Conservation (phyloP, 352 stramenopile genomes). For the Phytophthora rubi region DNA sequence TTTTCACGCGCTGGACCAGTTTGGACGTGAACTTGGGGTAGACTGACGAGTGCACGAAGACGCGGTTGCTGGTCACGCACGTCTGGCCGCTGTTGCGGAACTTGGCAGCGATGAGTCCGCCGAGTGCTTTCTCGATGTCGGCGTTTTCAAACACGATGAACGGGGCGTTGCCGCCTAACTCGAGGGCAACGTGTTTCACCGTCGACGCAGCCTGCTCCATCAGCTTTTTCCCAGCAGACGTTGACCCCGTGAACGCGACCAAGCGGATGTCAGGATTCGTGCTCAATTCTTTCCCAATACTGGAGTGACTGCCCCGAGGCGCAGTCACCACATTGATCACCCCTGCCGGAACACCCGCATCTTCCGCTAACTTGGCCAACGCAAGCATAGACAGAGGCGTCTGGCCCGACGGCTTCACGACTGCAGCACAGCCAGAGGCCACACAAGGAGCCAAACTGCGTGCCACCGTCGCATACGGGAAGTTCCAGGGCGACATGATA, state of each 20-base stretch:
- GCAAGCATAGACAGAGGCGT: conserved; percentile 95
- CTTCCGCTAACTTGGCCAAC: conserved; percentile 84
- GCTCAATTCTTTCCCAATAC: conserved; percentile 74
- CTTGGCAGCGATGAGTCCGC: conserved; percentile 75
- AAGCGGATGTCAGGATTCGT: conserved; percentile 72
- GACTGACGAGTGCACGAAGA: conserved; percentile 92
- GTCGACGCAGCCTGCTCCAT: conserved; percentile 64
- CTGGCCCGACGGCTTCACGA: conserved; percentile 96
- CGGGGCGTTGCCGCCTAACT: conserved; percentile 91
- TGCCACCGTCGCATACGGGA: conserved; percentile 96
- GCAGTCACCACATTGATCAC: conserved; percentile 91
- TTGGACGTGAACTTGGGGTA: conserved; percentile 89
- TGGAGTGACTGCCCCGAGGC: conserved; percentile 47
- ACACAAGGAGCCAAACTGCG: conserved; percentile 94
- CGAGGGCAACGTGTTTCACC: conserved; percentile 74
- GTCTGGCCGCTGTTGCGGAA: conserved; percentile 87
- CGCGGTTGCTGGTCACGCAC: conserved; percentile 83
- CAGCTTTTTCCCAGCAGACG: conserved; percentile 64
- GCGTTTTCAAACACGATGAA: conserved; percentile 92
- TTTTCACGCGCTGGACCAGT: conserved; percentile 57
- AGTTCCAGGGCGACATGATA: conserved; percentile 98
- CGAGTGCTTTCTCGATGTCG: conserved; percentile 71
- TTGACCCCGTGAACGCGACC: conserved; percentile 86
- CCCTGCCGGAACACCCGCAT: conserved; percentile 77
- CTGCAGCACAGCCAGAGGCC: conserved; percentile 91